Evolutionary conservation across 2,329 filamentous ascomycete species (phyloP).

Genomic region (Xylariales sp.): DNA sequence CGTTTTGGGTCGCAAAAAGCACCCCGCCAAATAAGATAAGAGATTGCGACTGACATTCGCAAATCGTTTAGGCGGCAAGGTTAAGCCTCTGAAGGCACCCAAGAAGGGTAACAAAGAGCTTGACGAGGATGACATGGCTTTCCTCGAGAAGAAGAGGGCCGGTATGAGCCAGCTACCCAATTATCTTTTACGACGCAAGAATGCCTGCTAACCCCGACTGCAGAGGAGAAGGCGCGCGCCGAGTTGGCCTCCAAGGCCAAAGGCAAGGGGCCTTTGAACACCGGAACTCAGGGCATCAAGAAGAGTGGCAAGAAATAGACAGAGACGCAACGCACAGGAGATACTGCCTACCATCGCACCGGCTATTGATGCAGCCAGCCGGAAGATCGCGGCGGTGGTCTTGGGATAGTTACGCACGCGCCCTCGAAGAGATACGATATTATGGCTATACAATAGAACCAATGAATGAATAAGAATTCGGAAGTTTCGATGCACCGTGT

Average conservation of each 20-base stretch:
- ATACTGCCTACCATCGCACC: no score
- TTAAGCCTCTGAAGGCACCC: constrained; percentile 78
- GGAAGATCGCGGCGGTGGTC: no score
- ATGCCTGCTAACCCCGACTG: no score
- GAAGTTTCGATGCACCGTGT: no score
- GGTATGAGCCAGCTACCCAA: constrained; percentile 49
- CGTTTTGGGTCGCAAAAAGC: neutral
- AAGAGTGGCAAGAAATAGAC: constrained; percentile 94
- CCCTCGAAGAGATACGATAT: no score
- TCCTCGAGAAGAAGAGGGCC: constrained; percentile 76
- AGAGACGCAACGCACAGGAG: no score
- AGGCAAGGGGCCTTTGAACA: constrained; percentile 85
- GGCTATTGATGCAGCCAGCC: no score
- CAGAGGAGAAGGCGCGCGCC: constrained; percentile 82
- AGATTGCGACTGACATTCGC: constrained; percentile 10
- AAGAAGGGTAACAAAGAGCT: constrained; percentile 83
- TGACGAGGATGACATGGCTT: constrained; percentile 83
- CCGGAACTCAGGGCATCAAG: constrained; percentile 86
- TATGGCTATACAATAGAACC: no score
- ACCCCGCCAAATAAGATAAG: neutral
- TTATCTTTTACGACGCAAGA: no score
- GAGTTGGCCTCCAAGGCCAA: constrained; percentile 76
- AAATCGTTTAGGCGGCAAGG: constrained; percentile 64
- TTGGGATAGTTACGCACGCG: no score
- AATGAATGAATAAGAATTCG: no score